Conservation (phyloP, 345 rosid genomes). For the Dipteronia sinensis region DNA sequence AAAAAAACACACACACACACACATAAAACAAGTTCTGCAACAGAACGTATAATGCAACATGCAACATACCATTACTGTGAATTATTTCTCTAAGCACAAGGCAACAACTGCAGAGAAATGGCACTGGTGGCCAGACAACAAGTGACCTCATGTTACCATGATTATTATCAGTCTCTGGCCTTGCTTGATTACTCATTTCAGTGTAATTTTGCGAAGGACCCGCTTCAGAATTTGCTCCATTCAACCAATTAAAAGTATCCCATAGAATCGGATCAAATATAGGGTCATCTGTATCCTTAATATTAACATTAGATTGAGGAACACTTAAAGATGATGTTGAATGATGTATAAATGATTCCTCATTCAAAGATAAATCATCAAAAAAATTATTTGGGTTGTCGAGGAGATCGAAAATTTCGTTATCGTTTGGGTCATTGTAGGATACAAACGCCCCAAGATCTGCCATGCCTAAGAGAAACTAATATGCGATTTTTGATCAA, state of each 20-base stretch:
- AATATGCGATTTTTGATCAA: neutral
- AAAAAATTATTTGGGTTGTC: conserved; percentile 18
- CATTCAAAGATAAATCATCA: conserved; percentile 15
- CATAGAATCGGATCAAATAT: conserved; percentile 3
- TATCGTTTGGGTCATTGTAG: conserved; percentile 35
- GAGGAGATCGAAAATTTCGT: conserved; percentile 23
- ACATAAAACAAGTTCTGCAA: neutral
- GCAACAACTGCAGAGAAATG: conserved; percentile 47
- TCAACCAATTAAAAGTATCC: conserved; percentile 6
- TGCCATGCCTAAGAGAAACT: conserved; percentile 26
- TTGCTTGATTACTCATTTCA: neutral
- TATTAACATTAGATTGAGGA: neutral
- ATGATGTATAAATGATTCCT: neutral
- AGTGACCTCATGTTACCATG: conserved; percentile 7
- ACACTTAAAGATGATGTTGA: neutral
- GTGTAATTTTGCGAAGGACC: conserved; percentile 12
- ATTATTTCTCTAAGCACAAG: conserved; percentile 49
- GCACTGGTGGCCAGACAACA: conserved; percentile 37
- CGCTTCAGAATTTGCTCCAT: conserved; percentile 5
- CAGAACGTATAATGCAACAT: neutral
- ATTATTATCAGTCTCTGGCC: neutral
- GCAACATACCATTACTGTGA: conserved; percentile 49
- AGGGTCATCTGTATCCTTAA: conserved; percentile 17
- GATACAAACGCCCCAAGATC: conserved; percentile 23
- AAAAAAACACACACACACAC: neutral